phyloP scores from a whole-genome alignment of 179 eudicot species.

The Vitellaria paradoxa region DNA sequence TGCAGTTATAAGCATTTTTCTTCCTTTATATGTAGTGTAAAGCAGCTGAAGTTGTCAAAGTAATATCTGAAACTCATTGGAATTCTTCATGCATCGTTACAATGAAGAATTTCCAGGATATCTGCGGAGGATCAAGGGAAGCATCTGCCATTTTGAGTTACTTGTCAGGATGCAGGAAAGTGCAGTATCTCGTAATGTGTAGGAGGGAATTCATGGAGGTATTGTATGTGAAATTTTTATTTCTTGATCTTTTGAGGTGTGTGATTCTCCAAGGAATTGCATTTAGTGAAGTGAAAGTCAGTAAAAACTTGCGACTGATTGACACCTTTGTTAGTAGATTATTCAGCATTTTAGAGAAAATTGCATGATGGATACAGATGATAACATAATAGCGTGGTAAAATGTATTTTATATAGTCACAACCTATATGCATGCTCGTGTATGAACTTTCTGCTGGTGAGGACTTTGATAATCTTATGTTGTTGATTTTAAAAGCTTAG shows the following conservation, averaged over 20 bases:
- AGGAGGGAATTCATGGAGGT: constrained; percentile 66
- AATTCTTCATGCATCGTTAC: constrained; percentile 75
- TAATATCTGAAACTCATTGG: constrained; percentile 69
- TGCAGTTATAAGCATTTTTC: not conserved
- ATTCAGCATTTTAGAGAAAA: not conserved
- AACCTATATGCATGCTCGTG: not conserved
- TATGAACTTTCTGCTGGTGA: not conserved
- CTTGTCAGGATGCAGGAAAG: constrained; percentile 61
- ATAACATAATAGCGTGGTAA: not conserved
- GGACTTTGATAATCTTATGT: not conserved
- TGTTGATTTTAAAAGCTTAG: not conserved
- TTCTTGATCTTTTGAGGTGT: not conserved
- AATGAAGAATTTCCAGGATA: constrained; percentile 53
- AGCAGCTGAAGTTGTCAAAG: constrained; percentile 44
- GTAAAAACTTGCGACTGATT: not conserved
- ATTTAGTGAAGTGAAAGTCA: not conserved
- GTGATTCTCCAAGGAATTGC: not conserved
- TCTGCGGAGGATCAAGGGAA: constrained; percentile 55
- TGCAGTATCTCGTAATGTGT: constrained; percentile 42
- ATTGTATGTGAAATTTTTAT: not conserved
- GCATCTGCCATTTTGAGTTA: constrained; percentile 63
- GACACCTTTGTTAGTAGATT: constrained; percentile 13
- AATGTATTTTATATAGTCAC: not conserved
- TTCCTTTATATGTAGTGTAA: constrained; percentile 38
- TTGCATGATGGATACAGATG: not conserved